Percentiles rank a stretch among this genome's conserved stretches.
Evolutionary conservation across 495 filamentous ascomycete species (phyloP).

Genomic region (Tuber microsphaerosporum): DNA sequence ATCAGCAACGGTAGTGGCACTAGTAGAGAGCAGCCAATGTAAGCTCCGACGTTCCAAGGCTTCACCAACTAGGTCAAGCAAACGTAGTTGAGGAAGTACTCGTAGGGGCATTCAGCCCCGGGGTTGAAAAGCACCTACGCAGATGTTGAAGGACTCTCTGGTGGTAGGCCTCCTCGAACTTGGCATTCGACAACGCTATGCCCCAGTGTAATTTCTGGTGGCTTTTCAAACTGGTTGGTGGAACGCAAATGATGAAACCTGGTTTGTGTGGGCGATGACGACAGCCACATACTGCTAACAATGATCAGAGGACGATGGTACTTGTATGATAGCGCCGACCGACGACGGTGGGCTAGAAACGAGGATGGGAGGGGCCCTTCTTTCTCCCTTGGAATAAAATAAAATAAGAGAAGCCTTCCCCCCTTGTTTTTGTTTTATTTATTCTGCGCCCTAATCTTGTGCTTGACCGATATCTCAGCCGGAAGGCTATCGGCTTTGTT

Average conservation of each 20-base stretch:
- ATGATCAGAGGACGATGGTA: neutral
- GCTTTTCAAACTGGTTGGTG: neutral
- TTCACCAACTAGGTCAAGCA: neutral
- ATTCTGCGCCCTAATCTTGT: neutral
- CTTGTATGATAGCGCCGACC: neutral
- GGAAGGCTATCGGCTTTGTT: conserved; percentile 2
- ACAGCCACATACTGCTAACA: neutral
- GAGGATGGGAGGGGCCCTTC: neutral
- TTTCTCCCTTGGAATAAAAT: neutral
- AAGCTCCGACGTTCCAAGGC: neutral
- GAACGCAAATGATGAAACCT: neutral
- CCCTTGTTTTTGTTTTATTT: neutral
- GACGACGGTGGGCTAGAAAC: neutral
- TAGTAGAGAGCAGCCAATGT: neutral
- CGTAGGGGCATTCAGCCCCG: too few species aligned
- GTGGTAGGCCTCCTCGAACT: too few species aligned
- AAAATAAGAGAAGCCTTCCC: neutral
- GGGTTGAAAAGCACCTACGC: too few species aligned
- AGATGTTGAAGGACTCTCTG: too few species aligned
- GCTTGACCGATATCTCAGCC: neutral
- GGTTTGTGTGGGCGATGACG: neutral
- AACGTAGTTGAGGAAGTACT: neutral
- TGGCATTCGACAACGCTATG: too few species aligned
- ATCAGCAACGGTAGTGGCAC: neutral
- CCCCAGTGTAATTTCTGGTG: neutral